A percentile compares a stretch with the other conserved stretches of the same genome.
phyloP scores from a whole-genome alignment of 2,329 filamentous ascomycete species.

The Volutella citrinella region DNA sequence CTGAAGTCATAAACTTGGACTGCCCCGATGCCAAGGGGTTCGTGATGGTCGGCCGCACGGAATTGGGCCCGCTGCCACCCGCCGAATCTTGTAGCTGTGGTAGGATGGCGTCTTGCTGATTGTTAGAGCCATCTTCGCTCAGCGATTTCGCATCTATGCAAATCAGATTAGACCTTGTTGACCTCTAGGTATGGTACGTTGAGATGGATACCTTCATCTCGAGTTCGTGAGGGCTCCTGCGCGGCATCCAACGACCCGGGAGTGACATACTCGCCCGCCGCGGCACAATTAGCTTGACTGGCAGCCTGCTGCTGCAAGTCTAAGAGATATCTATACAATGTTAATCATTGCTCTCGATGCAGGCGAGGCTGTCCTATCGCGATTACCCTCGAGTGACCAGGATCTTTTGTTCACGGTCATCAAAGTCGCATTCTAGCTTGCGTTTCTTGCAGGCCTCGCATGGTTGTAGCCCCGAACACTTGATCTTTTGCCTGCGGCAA shows the following conservation, averaged over 20 bases:
- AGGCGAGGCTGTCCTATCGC: too few relatives aligned
- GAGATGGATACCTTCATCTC: conserved; percentile 14
- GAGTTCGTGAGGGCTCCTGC: conserved; percentile 14
- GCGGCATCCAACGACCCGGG: conserved; percentile 19
- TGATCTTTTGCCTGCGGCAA: conserved; percentile 34
- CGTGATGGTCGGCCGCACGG: conserved; percentile 32
- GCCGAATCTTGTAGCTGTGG: conserved; percentile 13
- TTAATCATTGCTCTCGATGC: too few relatives aligned
- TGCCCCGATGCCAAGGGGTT: conserved; percentile 41
- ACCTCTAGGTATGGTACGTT: too few relatives aligned
- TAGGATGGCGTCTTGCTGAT: too few relatives aligned
- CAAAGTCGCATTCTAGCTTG: conserved; percentile 31
- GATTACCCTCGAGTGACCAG: conserved; percentile 46
- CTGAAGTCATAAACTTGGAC: conserved; percentile 39
- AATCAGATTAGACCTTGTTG: too few relatives aligned
- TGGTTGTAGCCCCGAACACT: conserved; percentile 30
- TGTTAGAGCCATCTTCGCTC: conserved; percentile 8
- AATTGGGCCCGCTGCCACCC: conserved; percentile 24
- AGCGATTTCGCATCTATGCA: conserved; percentile 7
- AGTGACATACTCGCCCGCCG: conserved; percentile 17
- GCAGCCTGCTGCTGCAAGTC: conserved; percentile 32
- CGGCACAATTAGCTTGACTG: conserved; percentile 7
- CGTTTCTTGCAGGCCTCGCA: conserved; percentile 32
- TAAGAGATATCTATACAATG: conserved; percentile 29
- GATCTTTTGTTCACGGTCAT: conserved; percentile 45